Percentiles rank a stretch among this genome's conserved stretches.
These are phyloP conservation scores for Scenedesmus sp. DNA, from an alignment of 163 green algal genomes.

Conservation along the genomic window DNA sequence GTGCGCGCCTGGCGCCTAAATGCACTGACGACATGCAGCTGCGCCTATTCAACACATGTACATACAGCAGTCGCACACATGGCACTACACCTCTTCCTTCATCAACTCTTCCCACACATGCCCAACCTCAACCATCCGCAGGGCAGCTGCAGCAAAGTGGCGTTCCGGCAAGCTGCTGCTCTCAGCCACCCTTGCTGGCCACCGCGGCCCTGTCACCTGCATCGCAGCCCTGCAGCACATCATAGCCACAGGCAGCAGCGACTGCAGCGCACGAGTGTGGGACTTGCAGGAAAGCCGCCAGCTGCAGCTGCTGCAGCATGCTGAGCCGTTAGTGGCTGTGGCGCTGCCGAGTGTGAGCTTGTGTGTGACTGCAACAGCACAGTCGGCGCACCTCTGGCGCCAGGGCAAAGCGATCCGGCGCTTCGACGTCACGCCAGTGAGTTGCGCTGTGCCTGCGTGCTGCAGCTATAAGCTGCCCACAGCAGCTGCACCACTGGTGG, in stretches of 20 bases:
- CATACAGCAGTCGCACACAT: no score
- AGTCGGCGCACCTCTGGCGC: slow-evolving; percentile 7
- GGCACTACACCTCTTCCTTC: background rate
- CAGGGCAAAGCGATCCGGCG: background rate
- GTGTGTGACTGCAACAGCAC: slow-evolving; percentile 26
- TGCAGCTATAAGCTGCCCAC: background rate
- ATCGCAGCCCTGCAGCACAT: background rate
- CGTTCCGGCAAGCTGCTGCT: background rate
- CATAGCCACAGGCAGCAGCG: slow-evolving; percentile 25
- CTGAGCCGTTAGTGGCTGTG: slow-evolving; percentile 9
- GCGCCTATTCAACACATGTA: no score
- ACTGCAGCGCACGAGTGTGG: slow-evolving; percentile 30
- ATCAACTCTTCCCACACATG: background rate
- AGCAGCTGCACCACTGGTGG: background rate
- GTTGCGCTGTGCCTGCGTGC: background rate
- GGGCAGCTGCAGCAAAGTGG: slow-evolving; percentile 15
- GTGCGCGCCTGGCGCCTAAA: no score
- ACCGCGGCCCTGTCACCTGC: background rate
- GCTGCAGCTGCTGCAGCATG: slow-evolving; percentile 32
- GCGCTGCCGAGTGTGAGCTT: background rate
- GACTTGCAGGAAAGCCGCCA: slow-evolving; percentile 9
- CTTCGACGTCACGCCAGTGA: slow-evolving; percentile 31
- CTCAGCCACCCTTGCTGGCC: slow-evolving; percentile 8
- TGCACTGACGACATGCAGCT: no score
- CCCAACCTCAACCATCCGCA: background rate